Conservation (phyloP, 2,329 filamentous ascomycete genomes). For the Cylindrodendrum hubeiense region DNA sequence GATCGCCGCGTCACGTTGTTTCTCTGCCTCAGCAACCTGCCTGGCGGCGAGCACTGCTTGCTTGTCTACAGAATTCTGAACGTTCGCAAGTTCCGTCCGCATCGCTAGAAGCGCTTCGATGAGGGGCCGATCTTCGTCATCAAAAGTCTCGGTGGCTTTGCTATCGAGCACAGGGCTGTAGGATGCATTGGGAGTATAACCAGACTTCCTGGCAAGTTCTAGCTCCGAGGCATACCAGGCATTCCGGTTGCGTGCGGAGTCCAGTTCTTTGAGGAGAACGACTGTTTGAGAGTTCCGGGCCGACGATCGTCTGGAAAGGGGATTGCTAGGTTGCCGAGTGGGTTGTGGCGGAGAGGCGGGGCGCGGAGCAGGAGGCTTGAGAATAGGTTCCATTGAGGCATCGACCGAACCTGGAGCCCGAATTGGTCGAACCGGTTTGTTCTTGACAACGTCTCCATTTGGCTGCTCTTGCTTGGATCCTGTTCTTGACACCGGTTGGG, state of each 20-base stretch:
- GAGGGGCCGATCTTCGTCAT: conserved; percentile 91
- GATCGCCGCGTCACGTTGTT: conserved; percentile 93
- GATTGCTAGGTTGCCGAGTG: conserved; percentile 67
- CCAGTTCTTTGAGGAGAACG: conserved; percentile 86
- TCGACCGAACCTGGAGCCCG: conserved; percentile 77
- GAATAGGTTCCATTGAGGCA: conserved; percentile 70
- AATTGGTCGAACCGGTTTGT: conserved; percentile 46
- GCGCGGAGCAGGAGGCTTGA: conserved; percentile 53
- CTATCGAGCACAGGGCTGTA: conserved; percentile 82
- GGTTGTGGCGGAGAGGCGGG: conserved; percentile 71
- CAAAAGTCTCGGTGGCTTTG: conserved; percentile 81
- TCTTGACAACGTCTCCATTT: conserved; percentile 48
- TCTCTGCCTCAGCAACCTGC: conserved; percentile 93
- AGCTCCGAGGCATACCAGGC: conserved; percentile 98
- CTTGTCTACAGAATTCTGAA: conserved; percentile 89
- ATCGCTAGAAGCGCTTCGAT: conserved; percentile 94
- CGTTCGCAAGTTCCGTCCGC: conserved; percentile 88
- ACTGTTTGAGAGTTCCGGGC: conserved; percentile 75
- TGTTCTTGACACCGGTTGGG: conserved; percentile 58
- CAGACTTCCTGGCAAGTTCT: conserved; percentile 89
- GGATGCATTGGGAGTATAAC: conserved; percentile 81
- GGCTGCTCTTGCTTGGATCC: conserved; percentile 52
- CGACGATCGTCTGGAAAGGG: conserved; percentile 71
- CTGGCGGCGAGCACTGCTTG: conserved; percentile 88
- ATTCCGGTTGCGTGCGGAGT: conserved; percentile 85